phyloP scores from a whole-genome alignment of 768 basidiomycete genomes.

The Hygrophorus russula region DNA sequence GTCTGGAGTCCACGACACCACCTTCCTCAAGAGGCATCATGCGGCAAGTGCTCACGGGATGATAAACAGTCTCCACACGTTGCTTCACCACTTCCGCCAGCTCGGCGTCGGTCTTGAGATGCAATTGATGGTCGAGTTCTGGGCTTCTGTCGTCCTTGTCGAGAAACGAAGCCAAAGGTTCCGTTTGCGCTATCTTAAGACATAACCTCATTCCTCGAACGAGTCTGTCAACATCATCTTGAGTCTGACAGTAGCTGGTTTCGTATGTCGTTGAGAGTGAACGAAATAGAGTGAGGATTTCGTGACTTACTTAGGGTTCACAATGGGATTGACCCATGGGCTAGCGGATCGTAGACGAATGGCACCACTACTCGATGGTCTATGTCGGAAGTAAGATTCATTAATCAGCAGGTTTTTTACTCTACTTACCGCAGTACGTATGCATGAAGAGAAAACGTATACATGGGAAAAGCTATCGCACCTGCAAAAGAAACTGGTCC shows the following conservation, averaged over 20 bases:
- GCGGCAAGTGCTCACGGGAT: conserved; percentile 33
- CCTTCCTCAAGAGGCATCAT: conserved; percentile 31
- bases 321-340: conserved; percentile 31
- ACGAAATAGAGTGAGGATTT: neutral
- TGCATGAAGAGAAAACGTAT: conserved; percentile 30
- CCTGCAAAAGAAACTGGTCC: neutral
- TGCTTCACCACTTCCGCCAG: conserved; percentile 28
- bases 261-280: neutral
- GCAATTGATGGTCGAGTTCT: conserved; percentile 28
- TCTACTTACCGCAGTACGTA: conserved; percentile 27
- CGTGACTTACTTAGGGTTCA: conserved; percentile 30
- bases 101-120: conserved; percentile 29
- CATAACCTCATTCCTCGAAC: conserved; percentile 28
- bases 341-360: conserved; percentile 27
- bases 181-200: conserved; percentile 26
- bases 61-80: conserved; percentile 36
- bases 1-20: conserved; percentile 16
- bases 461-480: conserved; percentile 9
- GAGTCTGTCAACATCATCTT: conserved; percentile 31
- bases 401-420: neutral
- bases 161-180: conserved; percentile 27
- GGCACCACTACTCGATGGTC: conserved; percentile 31
- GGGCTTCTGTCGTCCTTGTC: conserved; percentile 21
- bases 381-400: conserved; percentile 8
- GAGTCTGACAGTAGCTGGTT: conserved; percentile 27